Conservation (phyloP, 306 rosid species). For the Vigna unguiculata region DNA sequence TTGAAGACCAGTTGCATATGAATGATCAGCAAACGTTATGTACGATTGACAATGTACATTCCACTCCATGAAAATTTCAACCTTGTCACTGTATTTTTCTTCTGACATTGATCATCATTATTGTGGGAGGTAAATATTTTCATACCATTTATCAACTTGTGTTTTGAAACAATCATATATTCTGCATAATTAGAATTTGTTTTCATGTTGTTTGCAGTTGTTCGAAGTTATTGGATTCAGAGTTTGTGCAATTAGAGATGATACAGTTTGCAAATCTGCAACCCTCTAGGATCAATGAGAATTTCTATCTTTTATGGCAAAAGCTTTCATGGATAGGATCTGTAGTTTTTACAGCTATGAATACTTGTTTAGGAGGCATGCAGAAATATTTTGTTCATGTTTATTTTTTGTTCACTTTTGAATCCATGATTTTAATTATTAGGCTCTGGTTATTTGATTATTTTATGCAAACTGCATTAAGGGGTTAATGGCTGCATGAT, state of each 20-base stretch:
- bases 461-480: not conserved
- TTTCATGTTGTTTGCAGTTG: no score
- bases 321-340: constrained; percentile 2
- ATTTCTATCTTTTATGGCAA: not conserved
- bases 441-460: not conserved
- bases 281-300: not conserved
- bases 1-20: no score
- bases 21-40: no score
- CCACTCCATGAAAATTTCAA: no score
- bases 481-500: constrained; percentile 49
- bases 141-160: no score
- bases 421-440: not conserved
- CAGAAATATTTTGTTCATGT: not conserved
- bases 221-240: constrained; percentile 30
- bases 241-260: constrained; percentile 32
- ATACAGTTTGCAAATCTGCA: not conserved
- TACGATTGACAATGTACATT: no score
- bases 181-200: no score
- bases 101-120: no score
- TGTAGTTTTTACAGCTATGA: not conserved
- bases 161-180: no score
- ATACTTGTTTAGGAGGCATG: not conserved
- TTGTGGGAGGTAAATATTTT: no score
- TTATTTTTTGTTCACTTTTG: not conserved
- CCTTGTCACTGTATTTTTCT: no score